Evolutionary conservation across 345 rosid genomes (phyloP).

Genomic region (Salix dunnii): DNA sequence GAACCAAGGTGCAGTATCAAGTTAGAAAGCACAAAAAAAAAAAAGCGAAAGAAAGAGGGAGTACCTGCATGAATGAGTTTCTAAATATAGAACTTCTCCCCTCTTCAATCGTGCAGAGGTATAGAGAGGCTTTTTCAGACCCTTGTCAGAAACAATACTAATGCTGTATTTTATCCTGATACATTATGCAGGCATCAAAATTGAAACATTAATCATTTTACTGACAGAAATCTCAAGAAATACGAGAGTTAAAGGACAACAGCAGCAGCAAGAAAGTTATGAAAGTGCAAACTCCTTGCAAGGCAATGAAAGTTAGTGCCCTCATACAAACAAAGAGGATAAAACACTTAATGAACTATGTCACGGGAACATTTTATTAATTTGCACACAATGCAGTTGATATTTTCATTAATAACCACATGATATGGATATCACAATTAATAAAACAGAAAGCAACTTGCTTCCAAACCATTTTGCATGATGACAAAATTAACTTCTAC

Average conservation of each 20-base stretch:
- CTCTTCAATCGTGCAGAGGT: slow-evolving; percentile 98
- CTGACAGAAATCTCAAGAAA: background rate
- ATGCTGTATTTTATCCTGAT: slow-evolving; percentile 94
- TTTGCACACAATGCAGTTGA: background rate
- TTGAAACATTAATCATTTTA: background rate
- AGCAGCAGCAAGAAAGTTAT: background rate
- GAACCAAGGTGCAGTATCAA: background rate
- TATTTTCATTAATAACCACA: background rate
- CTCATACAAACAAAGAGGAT: background rate
- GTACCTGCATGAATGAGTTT: slow-evolving; percentile 98
- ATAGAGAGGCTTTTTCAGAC: slow-evolving; percentile 85
- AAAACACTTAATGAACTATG: background rate
- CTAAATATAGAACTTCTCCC: slow-evolving; percentile 93
- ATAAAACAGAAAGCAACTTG: background rate
- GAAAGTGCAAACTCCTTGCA: background rate
- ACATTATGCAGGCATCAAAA: slow-evolving; percentile 15
- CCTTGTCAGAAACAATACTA: slow-evolving; percentile 94
- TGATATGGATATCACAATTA: background rate
- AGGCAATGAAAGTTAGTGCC: background rate
- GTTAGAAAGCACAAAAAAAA: background rate
- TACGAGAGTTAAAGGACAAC: background rate
- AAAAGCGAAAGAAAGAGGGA: background rate
- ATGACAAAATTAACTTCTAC: background rate
- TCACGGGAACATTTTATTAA: background rate
- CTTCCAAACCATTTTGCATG: background rate